Evolutionary conservation across 1,284 basidiomycete genomes (phyloP).

Genomic region (Sporisorium iseilematis-ciliati): DNA sequence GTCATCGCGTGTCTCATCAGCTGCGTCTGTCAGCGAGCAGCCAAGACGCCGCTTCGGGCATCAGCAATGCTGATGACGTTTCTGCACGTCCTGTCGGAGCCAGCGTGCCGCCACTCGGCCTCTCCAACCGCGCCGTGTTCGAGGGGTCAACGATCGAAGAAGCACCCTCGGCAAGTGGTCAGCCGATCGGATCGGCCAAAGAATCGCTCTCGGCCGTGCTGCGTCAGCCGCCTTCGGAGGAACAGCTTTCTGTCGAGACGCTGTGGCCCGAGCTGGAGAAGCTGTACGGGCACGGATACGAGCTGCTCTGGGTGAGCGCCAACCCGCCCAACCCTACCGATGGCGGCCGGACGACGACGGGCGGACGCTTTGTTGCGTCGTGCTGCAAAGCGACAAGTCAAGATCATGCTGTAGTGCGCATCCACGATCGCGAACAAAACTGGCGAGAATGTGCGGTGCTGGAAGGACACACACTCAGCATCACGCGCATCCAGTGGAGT

Average conservation of each 20-base stretch:
- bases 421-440: conserved; percentile 80
- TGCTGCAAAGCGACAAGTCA: conserved; percentile 87
- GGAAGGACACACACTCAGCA: conserved; percentile 86
- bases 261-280: conserved; percentile 98
- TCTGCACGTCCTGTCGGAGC: conserved; percentile 53
- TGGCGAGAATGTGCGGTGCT: conserved; percentile 77
- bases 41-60: not conserved
- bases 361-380: conserved; percentile 82
- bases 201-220: conserved; percentile 43
- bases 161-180: conserved; percentile 43
- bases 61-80: conserved; percentile 12
- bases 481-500: conserved; percentile 90
- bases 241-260: conserved; percentile 81
- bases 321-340: conserved; percentile 30
- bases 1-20: conserved; percentile 19
- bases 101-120: conserved; percentile 64
- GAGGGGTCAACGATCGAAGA: conserved; percentile 39
- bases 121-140: conserved; percentile 66
- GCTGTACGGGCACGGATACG: conserved; percentile 97
- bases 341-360: conserved; percentile 49
- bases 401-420: conserved; percentile 88
- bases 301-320: conserved; percentile 74
- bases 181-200: conserved; percentile 46
- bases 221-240: conserved; percentile 72
- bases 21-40: conserved; percentile 19